These are phyloP conservation scores for Hemerocallis citrina DNA, from an alignment of 106 monocot species.

Conservation along the genomic window DNA sequence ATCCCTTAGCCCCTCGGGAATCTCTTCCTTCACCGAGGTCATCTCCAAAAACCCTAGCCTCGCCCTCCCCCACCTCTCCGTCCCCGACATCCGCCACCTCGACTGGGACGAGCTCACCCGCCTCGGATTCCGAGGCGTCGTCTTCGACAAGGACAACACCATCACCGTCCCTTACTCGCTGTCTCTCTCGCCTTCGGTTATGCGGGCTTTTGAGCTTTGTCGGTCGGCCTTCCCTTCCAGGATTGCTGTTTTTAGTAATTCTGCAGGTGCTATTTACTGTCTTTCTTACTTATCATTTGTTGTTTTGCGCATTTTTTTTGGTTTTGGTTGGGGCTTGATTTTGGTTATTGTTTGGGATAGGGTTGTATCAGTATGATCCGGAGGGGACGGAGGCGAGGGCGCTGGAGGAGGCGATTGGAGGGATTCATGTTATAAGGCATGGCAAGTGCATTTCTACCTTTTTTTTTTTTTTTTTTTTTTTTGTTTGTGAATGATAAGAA, in stretches of 20 bases:
- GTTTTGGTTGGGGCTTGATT: background rate
- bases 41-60: slow-evolving; percentile 34
- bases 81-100: slow-evolving; percentile 68
- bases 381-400: slow-evolving; percentile 63
- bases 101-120: slow-evolving; percentile 70
- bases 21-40: slow-evolving; percentile 36
- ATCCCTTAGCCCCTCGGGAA: slow-evolving; percentile 40
- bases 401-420: slow-evolving; percentile 60
- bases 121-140: slow-evolving; percentile 79
- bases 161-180: slow-evolving; percentile 79
- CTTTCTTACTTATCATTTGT: background rate
- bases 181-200: slow-evolving; percentile 54
- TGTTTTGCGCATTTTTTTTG: background rate
- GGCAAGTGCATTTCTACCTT: slow-evolving; percentile 44
- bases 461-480: background rate
- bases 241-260: slow-evolving; percentile 80
- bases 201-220: slow-evolving; percentile 38
- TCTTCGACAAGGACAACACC: slow-evolving; percentile 98
- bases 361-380: slow-evolving; percentile 71
- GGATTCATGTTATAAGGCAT: slow-evolving; percentile 92
- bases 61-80: slow-evolving; percentile 66
- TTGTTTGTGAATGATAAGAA: background rate
- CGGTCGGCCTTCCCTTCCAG: slow-evolving; percentile 35
- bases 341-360: slow-evolving; percentile 22
- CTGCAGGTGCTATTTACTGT: slow-evolving; percentile 33